Conservation (phyloP, 306 rosid species). For the Sechiopsis laciniata region DNA sequence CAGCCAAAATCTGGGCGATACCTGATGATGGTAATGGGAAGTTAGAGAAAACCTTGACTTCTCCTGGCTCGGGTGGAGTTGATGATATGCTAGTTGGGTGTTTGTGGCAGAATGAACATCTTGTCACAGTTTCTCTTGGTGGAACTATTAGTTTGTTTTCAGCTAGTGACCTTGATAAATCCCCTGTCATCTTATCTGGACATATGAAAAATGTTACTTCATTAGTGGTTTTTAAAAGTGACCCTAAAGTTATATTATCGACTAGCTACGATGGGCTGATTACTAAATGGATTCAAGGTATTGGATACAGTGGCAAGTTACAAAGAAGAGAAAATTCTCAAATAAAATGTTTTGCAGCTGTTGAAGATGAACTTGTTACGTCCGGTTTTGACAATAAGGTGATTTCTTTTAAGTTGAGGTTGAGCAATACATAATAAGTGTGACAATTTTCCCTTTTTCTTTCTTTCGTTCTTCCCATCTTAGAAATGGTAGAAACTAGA, state of each 20-base stretch:
- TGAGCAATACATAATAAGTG: constrained; percentile 1
- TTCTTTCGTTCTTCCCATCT: neutral
- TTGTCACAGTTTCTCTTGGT: constrained; percentile 86
- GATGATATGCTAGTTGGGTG: constrained; percentile 95
- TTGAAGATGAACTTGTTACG: constrained; percentile 68
- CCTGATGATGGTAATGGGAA: constrained; percentile 69
- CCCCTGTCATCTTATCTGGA: constrained; percentile 63
- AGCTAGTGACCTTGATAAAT: constrained; percentile 72
- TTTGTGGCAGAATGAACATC: constrained; percentile 74
- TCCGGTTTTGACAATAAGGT: constrained; percentile 87
- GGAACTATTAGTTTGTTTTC: constrained; percentile 70
- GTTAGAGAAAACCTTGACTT: constrained; percentile 62
- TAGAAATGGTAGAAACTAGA: neutral
- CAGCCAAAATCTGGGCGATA: constrained; percentile 85
- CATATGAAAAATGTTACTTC: constrained; percentile 90
- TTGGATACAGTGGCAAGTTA: constrained; percentile 78
- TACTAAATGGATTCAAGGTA: constrained; percentile 79
- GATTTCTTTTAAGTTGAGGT: constrained; percentile 9
- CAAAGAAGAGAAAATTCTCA: constrained; percentile 77
- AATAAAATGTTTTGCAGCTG: constrained; percentile 75
- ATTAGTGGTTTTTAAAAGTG: constrained; percentile 57
- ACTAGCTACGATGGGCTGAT: constrained; percentile 91
- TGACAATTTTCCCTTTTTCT: neutral
- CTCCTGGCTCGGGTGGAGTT: constrained; percentile 75
- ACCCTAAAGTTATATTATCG: constrained; percentile 67